phyloP scores from a whole-genome alignment of 2,329 filamentous ascomycete species.

The Penicillium sp. region DNA sequence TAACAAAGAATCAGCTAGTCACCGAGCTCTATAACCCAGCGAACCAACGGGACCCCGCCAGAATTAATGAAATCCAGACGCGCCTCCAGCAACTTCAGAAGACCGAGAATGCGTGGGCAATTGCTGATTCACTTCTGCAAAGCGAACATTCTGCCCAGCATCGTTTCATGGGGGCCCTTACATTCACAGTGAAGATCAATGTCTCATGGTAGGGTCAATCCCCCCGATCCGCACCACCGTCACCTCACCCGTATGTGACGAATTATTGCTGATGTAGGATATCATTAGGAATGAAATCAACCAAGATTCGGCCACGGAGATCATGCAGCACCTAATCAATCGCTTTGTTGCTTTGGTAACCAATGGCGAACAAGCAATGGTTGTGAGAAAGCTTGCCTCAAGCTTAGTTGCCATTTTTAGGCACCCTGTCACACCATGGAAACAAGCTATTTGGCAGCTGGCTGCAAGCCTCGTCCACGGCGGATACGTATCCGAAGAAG shows the following conservation, averaged over 20 bases:
- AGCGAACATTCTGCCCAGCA: constrained; percentile 67
- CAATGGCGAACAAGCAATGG: constrained; percentile 38
- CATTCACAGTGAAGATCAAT: constrained; percentile 91
- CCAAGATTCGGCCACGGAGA: constrained; percentile 33
- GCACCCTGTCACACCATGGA: constrained; percentile 42
- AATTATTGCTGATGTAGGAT: background rate
- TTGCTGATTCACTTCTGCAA: constrained; percentile 73
- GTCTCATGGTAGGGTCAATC: constrained; percentile 66
- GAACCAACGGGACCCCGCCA: constrained; percentile 46
- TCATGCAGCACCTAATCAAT: constrained; percentile 44
- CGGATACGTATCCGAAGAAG: constrained; percentile 37
- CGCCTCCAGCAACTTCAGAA: constrained; percentile 76
- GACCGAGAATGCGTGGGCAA: constrained; percentile 78
- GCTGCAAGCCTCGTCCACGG: constrained; percentile 42
- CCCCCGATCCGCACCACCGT: background rate
- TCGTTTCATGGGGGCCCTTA: constrained; percentile 89
- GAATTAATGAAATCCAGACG: constrained; percentile 62
- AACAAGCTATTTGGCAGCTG: constrained; percentile 36
- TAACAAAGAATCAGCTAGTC: constrained; percentile 36
- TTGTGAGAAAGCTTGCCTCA: constrained; percentile 50
- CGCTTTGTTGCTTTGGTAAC: constrained; percentile 45
- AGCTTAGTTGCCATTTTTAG: constrained; percentile 47
- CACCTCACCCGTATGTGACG: no score
- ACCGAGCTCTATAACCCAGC: constrained; percentile 44
- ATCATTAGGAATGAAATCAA: constrained; percentile 38